Base-by-base conservation (phyloP, 768 basidiomycete species). In the Tulasnella sp. region DNA sequence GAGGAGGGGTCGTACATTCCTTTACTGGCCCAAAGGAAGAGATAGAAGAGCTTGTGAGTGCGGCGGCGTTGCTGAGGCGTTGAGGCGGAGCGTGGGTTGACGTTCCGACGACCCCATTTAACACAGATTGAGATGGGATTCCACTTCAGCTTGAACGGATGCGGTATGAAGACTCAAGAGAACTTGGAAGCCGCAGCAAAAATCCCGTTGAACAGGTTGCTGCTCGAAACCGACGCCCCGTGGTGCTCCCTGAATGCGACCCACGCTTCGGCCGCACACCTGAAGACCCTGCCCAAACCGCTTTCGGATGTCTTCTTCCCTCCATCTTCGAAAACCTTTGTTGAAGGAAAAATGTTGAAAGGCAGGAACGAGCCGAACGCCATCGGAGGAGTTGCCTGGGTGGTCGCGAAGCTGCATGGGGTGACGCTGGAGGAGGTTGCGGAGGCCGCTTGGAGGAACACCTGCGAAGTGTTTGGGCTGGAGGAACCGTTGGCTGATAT, bases 1-100 rank as follows among this genome's bases (percentile, higher is more conserved):
- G 82, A 29, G 88, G 90, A 4, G 92, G 91, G 1, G 91, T 94
- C 26, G 90, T 92, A 3, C 92, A 93, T 77, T 90, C 89, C 74
- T 92, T 92, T 79, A 92, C 91, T 0, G 92, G 92, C 4, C 84
- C 84, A 0, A 76, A 77, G 3, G 84, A 83, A 41, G 91, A 94
- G 77, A 86, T 84, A 16, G 76, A 78, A 8, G 91, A 93, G 77
- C 80, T 91, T 62, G 90, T 91, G 72, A 77, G 87, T 79, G 12
- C 5, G 32, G 44, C 19, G 35, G 22, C 17, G 59, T 34, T 22
- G 34, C 68, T 37, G 35, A 22, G 22, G 52, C 26, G 52, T 35
- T 35, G n/a, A 64, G 32, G n/a, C 42, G 40, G 22, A 26, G 65
- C 42, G 11, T 67, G 37, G 19, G 36, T 3, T 47, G 34, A 68